These are phyloP conservation scores for Cephalotrichum gorgonifer DNA, from an alignment of 2,329 filamentous ascomycete species.

Conservation along the genomic window DNA sequence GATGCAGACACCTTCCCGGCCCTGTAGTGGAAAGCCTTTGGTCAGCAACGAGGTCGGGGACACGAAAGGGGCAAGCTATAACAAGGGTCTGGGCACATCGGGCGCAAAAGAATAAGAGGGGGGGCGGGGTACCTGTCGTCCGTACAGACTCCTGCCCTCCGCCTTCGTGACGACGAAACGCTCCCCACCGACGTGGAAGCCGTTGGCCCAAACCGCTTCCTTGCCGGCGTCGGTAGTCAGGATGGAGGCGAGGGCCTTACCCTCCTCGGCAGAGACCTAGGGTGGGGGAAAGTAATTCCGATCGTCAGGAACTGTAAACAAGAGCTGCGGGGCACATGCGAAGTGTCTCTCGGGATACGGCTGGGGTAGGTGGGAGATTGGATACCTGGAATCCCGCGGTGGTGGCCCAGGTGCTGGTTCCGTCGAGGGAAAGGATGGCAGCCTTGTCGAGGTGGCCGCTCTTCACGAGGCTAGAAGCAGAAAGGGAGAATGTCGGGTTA, in stretches of 20 bases:
- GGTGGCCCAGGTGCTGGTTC: conserved; percentile 71
- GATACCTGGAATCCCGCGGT: conserved; percentile 59
- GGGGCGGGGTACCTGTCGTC: conserved; percentile 58
- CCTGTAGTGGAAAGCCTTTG: neutral
- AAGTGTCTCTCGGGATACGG: neutral
- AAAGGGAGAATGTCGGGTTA: conserved; percentile 6
- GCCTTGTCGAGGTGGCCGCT: conserved; percentile 73
- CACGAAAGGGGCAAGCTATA: neutral
- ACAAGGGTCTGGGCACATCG: no score
- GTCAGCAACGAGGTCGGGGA: neutral
- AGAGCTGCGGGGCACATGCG: conserved; percentile 15
- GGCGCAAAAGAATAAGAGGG: neutral
- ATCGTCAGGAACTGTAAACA: neutral
- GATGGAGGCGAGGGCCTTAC: conserved; percentile 46
- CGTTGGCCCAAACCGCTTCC: conserved; percentile 59
- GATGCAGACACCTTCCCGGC: conserved; percentile 7
- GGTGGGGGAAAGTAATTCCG: conserved; percentile 4
- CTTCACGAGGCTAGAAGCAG: conserved; percentile 58
- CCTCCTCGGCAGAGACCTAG: conserved; percentile 35
- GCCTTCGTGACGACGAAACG: conserved; percentile 70
- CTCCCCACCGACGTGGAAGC: conserved; percentile 64
- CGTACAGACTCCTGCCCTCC: conserved; percentile 73
- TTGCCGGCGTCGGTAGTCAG: conserved; percentile 35
- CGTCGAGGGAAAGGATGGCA: conserved; percentile 72
- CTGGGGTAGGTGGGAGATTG: conserved; percentile 16